Evolutionary conservation across 257 asterid genomes (phyloP).

Genomic region (Catharanthus roseus): DNA sequence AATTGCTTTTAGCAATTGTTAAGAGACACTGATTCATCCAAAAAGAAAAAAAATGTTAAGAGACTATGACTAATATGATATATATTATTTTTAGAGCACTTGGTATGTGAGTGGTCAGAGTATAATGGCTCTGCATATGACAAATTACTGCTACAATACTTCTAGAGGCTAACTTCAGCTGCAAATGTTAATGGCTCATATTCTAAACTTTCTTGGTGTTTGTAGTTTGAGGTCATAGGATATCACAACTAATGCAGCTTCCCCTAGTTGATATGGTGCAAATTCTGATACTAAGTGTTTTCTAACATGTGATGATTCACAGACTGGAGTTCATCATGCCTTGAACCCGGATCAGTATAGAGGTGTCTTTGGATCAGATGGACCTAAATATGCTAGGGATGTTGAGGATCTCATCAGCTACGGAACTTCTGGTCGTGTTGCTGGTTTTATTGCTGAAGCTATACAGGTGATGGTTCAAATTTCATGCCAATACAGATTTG

Average conservation of each 20-base stretch:
- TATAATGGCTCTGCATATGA: background rate
- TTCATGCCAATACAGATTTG: background rate
- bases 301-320: slow-evolving; percentile 3
- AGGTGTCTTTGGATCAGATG: slow-evolving; percentile 81
- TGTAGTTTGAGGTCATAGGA: background rate
- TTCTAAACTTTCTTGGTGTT: background rate
- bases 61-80: background rate
- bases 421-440: slow-evolving; percentile 82
- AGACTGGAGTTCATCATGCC: slow-evolving; percentile 93
- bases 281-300: background rate
- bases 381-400: slow-evolving; percentile 74
- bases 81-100: background rate
- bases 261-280: background rate
- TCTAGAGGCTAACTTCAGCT: too few relatives aligned
- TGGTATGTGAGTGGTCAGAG: background rate
- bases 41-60: background rate
- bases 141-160: background rate
- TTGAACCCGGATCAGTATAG: slow-evolving; percentile 91
- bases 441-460: slow-evolving; percentile 82
- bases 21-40: too few relatives aligned
- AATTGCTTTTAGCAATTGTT: background rate
- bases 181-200: background rate
- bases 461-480: slow-evolving; percentile 56
- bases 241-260: background rate
- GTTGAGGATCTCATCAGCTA: slow-evolving; percentile 81